Base-by-base conservation (phyloP, 1,284 basidiomycete genomes). In the Malassezia sympodialis region DNA sequence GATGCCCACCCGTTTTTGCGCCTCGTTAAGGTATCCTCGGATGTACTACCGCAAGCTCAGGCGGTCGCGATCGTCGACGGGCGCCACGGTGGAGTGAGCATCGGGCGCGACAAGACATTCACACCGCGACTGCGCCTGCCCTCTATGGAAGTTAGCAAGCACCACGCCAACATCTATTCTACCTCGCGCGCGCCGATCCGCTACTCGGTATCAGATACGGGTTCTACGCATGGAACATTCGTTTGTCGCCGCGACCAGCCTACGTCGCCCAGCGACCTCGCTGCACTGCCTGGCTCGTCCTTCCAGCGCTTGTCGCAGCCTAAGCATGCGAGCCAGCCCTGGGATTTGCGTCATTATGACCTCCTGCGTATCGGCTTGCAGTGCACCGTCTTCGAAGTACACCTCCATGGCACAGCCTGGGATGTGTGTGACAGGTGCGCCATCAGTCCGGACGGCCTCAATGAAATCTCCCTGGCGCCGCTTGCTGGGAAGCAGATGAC, bases 111-210 rank as follows among this genome's bases (percentile, higher is more conserved):
- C 37, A 51, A 55, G 14, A 37, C 53, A 15, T 65, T 46, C 37
- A 58, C 60, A 8, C 45, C 58, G n/a, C 51, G 62, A 7, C 45
- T 65, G 19, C 56, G 62, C 3, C 47, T 62, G 35, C 58, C 62
- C 6, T 50, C 52, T 3, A 65, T 65, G 62, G 58, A 60, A 17
- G 49, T 65, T 0, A 57, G 53, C 50, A 65, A 65, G 51, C 62
- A 65, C 31, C 62, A 65, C 23, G 58, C 60, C n/a, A 53, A 45
- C 46, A 44, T 65, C 5, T 65, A 60, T 31, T 34, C 26, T 23
- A 42, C 28, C 21, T n/a, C 19, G 15, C 31, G 54, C 11, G 30
- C 26, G 26, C 50, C 49, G 8, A 45, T 28, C 4, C 19, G 14
- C 28, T 61, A 58, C 34, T 51, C 30, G n/a, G 24, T 61, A 7